A percentile compares a stretch with the other conserved stretches of the same genome.
These are phyloP conservation scores for Phytophthora vignae DNA, from an alignment of 352 stramenopile species.

Conservation along the genomic window DNA sequence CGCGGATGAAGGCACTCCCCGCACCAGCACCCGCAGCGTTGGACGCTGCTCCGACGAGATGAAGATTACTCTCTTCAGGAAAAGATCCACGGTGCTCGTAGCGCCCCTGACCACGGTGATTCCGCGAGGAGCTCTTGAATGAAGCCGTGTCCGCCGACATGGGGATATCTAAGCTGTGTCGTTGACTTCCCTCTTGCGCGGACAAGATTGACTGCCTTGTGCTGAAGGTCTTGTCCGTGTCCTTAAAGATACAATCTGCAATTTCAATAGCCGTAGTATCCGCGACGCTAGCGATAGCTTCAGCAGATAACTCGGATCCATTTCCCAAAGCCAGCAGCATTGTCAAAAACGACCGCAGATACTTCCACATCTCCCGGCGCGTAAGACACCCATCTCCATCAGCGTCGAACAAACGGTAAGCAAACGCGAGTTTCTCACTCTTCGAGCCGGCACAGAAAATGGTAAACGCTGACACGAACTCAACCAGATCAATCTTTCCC, in stretches of 20 bases:
- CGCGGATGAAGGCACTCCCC: conserved; percentile 72
- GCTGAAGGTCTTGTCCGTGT: conserved; percentile 85
- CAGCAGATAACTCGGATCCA: conserved; percentile 78
- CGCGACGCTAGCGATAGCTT: conserved; percentile 82
- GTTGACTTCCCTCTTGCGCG: conserved; percentile 37
- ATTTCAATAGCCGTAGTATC: conserved; percentile 87
- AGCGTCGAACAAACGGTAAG: conserved; percentile 91
- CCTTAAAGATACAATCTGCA: conserved; percentile 83
- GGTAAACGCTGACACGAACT: conserved; percentile 95
- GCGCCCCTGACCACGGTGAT: conserved; percentile 41
- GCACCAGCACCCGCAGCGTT: conserved; percentile 66
- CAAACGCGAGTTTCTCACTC: conserved; percentile 94
- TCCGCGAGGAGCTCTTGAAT: conserved; percentile 37
- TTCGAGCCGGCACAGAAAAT: conserved; percentile 96
- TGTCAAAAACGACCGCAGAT: conserved; percentile 94
- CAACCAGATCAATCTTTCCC: conserved; percentile 84
- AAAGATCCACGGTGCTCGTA: conserved; percentile 83
- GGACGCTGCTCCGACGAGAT: conserved; percentile 60
- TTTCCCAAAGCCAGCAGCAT: conserved; percentile 95
- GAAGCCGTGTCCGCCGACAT: conserved; percentile 54
- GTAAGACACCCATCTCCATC: conserved; percentile 92
- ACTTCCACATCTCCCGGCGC: conserved; percentile 92
- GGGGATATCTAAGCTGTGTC: conserved; percentile 68
- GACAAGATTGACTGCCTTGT: conserved; percentile 41
- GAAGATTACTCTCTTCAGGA: conserved; percentile 62